Conservation (phyloP, 345 rosid genomes). For the Dimocarpus longan region DNA sequence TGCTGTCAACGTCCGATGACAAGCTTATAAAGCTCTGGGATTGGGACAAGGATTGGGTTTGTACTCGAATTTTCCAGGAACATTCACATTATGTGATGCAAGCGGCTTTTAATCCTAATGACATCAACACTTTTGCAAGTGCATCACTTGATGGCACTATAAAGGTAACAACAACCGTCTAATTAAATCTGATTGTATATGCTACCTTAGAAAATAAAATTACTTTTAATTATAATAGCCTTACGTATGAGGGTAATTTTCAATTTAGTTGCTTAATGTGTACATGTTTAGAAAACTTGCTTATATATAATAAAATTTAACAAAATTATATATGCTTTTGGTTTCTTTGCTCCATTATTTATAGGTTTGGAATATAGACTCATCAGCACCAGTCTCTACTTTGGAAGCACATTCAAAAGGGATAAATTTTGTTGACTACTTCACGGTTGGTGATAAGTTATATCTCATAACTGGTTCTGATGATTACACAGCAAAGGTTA, state of each 20-base stretch:
- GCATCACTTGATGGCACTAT: slow-evolving; percentile 98
- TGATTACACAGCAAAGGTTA: slow-evolving; percentile 90
- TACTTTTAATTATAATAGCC: no score
- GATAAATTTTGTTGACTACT: slow-evolving; percentile 83
- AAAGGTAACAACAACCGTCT: slow-evolving; percentile 55
- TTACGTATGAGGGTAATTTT: no score
- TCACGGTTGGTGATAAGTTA: slow-evolving; percentile 68
- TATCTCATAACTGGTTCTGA: slow-evolving; percentile 86
- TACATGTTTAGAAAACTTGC: no score
- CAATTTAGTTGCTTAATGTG: no score
- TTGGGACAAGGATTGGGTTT: slow-evolving; percentile 99
- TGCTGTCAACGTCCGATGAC: slow-evolving; percentile 98
- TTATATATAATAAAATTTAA: no score
- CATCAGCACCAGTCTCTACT: slow-evolving; percentile 71
- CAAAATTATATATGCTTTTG: not conserved
- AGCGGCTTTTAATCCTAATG: slow-evolving; percentile 94
- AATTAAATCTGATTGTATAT: not conserved
- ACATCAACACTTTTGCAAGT: slow-evolving; percentile 96
- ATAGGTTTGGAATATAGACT: slow-evolving; percentile 92
- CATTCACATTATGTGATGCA: slow-evolving; percentile 99
- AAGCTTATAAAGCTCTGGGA: slow-evolving; percentile 99
- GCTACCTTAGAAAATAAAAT: no score
- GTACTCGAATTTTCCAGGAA: slow-evolving; percentile 95
- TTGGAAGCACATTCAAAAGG: slow-evolving; percentile 89
- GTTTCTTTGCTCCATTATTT: not conserved